These are phyloP conservation scores for Laguncularia racemosa DNA, from an alignment of 345 rosid genomes.

Conservation along the genomic window DNA sequence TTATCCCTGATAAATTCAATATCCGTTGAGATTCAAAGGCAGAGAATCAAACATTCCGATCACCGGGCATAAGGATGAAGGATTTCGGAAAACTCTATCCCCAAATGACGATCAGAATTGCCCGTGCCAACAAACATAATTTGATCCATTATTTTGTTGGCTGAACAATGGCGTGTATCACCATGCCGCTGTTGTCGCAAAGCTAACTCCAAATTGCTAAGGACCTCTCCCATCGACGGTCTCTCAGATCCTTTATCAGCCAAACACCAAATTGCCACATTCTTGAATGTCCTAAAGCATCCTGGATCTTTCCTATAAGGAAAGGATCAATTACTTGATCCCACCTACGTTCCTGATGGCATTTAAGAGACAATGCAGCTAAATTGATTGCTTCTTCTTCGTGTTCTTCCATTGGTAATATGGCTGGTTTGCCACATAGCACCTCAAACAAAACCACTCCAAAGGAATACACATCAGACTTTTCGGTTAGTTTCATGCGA, in stretches of 20 bases:
- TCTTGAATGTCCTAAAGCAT: conserved; percentile 8
- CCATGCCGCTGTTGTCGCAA: too few relatives aligned
- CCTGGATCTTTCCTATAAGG: conserved; percentile 7
- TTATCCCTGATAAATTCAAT: too few relatives aligned
- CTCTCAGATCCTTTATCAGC: conserved; percentile 14
- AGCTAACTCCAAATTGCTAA: conserved; percentile 16
- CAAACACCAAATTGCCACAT: conserved; percentile 8
- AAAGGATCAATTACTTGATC: conserved; percentile 15
- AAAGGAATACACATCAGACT: conserved; percentile 20
- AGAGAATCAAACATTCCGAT: too few relatives aligned
- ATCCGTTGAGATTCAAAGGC: neutral
- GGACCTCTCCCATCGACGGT: conserved; percentile 14
- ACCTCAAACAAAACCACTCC: conserved; percentile 25
- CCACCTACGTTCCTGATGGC: neutral
- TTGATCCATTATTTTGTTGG: too few relatives aligned
- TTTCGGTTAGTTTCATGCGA: conserved; percentile 9
- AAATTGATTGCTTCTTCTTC: conserved; percentile 5
- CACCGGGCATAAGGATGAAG: too few relatives aligned
- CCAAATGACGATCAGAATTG: too few relatives aligned
- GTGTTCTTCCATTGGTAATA: neutral
- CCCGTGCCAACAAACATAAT: too few relatives aligned
- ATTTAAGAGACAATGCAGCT: conserved; percentile 8
- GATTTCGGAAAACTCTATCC: too few relatives aligned
- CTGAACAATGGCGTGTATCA: too few relatives aligned
- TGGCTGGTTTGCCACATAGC: conserved; percentile 8